Evolutionary conservation across 148 eudicot species (phyloP), one percentile per base, ranked within the genome.

Genomic region (Chenopodium formosanum): DNA sequence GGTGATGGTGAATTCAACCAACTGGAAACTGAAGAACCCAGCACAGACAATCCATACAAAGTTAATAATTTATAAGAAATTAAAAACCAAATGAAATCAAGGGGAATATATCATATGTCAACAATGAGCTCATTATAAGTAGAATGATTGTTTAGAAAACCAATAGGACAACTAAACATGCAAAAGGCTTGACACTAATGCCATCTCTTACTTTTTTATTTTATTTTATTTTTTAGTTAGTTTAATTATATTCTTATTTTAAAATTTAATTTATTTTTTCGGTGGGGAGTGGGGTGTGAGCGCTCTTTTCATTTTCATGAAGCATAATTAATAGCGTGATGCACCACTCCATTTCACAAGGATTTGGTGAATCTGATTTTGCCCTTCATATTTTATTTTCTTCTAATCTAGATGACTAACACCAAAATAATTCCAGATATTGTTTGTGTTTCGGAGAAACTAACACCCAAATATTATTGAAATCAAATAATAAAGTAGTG

Each of bases 1-100:
- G 93, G 16, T 92, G 97, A 19, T 97, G 84, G 78, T 94, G 98
- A 70, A 94, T 94, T 20, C 98, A 77, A n/a, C 98, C 94, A 22
- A 94, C 97, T 10, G 94, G 98, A 82, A 94, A 94, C 94, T 91
- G 37, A 11, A 75, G 9, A 67, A 52, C 0, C 62, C 34, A 13
- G 3, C 70, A n/a, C 75, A 22, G 80, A 22, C 7, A 9, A 60
- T 9, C 23, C 44, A 40, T 8, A 1, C 8, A 40, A 40, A 40
- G 1, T 40, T 6, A 40, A 1, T 40, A 40, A 40, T 5, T 40
- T 40, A 40, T 0, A 6, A 40, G 4, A 0, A 0, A 40, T 14
- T 16, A 29, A 70, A 47, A 1, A 67, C 9, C 31, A 9, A 13
- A 32, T 7, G 46, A 6, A 32, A 34, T 34, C 44, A 66, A 47